Evolutionary conservation across 2,329 filamentous ascomycete genomes (phyloP).

Genomic region (Colletotrichum phormii): DNA sequence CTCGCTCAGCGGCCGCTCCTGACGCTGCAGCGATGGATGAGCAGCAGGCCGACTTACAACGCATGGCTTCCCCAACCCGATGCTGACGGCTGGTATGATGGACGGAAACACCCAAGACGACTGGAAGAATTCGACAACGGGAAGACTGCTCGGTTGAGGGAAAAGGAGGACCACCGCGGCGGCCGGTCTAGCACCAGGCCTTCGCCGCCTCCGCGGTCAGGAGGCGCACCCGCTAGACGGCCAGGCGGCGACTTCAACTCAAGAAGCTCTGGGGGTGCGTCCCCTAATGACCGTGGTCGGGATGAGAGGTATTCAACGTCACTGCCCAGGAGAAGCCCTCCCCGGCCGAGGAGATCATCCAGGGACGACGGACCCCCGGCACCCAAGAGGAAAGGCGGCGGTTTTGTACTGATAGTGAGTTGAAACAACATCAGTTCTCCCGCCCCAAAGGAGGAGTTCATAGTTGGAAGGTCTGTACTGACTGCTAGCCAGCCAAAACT

Average conservation of each 20-base stretch:
- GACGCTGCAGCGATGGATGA: not conserved
- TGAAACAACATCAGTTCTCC: not conserved
- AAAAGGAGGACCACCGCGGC: not conserved
- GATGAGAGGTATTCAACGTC: not conserved
- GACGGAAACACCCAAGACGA: slow-evolving; percentile 1
- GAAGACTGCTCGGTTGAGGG: not conserved
- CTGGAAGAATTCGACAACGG: not conserved
- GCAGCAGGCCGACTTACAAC: slow-evolving; percentile 8
- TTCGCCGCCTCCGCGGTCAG: not conserved
- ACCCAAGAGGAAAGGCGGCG: not conserved
- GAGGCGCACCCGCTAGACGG: not conserved
- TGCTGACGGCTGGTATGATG: not conserved
- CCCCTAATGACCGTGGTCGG: not conserved
- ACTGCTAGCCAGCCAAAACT: slow-evolving; percentile 6
- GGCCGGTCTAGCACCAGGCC: not conserved
- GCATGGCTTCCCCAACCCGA: not conserved
- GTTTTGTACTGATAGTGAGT: slow-evolving; percentile 6
- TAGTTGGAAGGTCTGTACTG: not conserved
- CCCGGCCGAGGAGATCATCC: not conserved
- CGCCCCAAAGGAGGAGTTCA: not conserved
- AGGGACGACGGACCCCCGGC: not conserved
- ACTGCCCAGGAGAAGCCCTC: not conserved
- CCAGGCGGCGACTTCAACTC: not conserved
- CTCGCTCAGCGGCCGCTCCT: slow-evolving; percentile 4
- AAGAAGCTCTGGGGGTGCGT: not conserved